Percentiles rank a stretch among this genome's conserved stretches.
phyloP scores from a whole-genome alignment of 129 eudicot genomes.

The Helichrysum umbraculigerum region DNA sequence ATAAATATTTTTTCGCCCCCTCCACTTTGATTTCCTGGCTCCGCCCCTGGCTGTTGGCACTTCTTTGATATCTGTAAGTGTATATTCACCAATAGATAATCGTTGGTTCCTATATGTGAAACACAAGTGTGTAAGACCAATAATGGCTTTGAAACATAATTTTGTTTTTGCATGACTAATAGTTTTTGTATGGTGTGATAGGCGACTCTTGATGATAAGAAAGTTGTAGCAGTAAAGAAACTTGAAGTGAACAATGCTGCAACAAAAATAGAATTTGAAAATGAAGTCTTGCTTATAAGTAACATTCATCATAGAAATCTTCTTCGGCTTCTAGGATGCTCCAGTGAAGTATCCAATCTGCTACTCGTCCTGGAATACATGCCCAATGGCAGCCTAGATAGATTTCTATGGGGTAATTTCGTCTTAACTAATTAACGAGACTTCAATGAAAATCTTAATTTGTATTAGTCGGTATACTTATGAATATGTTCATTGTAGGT shows the following conservation, averaged over 20 bases:
- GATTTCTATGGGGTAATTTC: conserved; percentile 49
- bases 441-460: neutral
- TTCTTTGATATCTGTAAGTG: no score
- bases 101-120: neutral
- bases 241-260: conserved; percentile 26
- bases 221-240: conserved; percentile 54
- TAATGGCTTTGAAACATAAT: neutral
- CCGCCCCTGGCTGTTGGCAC: no score
- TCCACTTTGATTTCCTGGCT: no score
- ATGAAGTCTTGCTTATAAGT: conserved; percentile 59
- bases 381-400: conserved; percentile 66
- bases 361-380: conserved; percentile 63
- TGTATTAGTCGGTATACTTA: conserved; percentile 19
- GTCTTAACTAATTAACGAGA: neutral
- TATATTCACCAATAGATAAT: neutral
- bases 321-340: conserved; percentile 57
- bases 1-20: no score
- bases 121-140: neutral
- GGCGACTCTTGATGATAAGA: conserved; percentile 48
- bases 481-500: conserved; percentile 4
- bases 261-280: conserved; percentile 49
- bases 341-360: conserved; percentile 48
- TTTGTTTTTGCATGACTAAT: neutral
- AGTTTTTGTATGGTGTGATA: conserved; percentile 6
- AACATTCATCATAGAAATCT: conserved; percentile 68